A percentile compares a stretch with the other conserved stretches of the same genome.
phyloP scores from a whole-genome alignment of 2,329 filamentous ascomycete species.

The Alternaria longipes region DNA sequence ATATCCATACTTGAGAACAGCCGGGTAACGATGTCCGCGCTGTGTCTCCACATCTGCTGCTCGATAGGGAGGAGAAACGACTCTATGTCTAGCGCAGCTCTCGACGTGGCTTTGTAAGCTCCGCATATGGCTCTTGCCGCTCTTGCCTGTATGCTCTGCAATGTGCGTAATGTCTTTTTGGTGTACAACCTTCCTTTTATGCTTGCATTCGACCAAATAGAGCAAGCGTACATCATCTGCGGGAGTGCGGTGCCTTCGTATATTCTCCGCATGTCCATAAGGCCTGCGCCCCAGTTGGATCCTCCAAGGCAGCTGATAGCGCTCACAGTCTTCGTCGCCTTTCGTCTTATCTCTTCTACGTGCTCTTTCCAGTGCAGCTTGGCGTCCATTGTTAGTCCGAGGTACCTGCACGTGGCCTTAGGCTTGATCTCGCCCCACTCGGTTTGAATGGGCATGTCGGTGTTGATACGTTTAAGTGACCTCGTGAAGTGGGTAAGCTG shows the following conservation, averaged over 20 bases:
- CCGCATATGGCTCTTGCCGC: slow-evolving; percentile 31
- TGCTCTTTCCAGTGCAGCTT: slow-evolving; percentile 22
- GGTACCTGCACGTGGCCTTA: slow-evolving; percentile 23
- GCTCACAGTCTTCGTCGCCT: slow-evolving; percentile 21
- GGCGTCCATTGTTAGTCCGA: slow-evolving; percentile 30
- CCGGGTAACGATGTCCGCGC: slow-evolving; percentile 18
- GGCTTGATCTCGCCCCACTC: slow-evolving; percentile 28
- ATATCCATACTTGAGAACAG: slow-evolving; percentile 20
- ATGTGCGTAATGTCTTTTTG: slow-evolving; percentile 22
- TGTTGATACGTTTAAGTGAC: slow-evolving; percentile 21
- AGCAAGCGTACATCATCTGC: slow-evolving; percentile 43
- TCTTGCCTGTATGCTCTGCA: slow-evolving; percentile 30
- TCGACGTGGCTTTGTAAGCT: slow-evolving; percentile 34
- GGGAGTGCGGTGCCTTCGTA: slow-evolving; percentile 43
- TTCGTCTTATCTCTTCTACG: slow-evolving; percentile 20
- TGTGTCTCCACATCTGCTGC: slow-evolving; percentile 27
- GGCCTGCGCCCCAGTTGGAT: slow-evolving; percentile 28
- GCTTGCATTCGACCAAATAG: slow-evolving; percentile 33
- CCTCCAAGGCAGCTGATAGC: slow-evolving; percentile 20
- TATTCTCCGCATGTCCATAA: slow-evolving; percentile 29
- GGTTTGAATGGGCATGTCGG: slow-evolving; percentile 14
- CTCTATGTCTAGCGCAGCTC: slow-evolving; percentile 24
- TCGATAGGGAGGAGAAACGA: slow-evolving; percentile 20
- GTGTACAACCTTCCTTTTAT: slow-evolving; percentile 24
- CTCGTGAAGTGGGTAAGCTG: slow-evolving; percentile 40